Evolutionary conservation across 345 rosid genomes (phyloP).

Genomic region (Erucastrum elatum): DNA sequence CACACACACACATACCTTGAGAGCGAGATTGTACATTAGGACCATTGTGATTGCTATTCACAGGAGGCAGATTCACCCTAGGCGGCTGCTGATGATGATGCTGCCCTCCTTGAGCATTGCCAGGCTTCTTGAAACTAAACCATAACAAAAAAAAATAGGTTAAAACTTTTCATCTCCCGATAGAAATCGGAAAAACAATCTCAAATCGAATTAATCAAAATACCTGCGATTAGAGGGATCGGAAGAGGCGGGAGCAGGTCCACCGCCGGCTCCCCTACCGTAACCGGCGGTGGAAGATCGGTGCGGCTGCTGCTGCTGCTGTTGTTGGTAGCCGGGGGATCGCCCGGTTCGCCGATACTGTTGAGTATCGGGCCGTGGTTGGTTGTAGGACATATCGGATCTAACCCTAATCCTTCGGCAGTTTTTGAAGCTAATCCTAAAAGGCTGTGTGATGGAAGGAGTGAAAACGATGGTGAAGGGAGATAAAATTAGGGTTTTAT

Average conservation of each 20-base stretch:
- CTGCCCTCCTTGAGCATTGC: constrained; percentile 74
- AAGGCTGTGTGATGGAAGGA: constrained; percentile 25
- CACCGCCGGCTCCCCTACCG: constrained; percentile 62
- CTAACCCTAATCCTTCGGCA: constrained; percentile 36
- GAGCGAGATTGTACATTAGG: constrained; percentile 50
- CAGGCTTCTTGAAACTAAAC: constrained; percentile 66
- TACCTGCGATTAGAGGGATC: constrained; percentile 69
- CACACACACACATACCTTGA: constrained; percentile 50
- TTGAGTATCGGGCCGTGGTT: constrained; percentile 76
- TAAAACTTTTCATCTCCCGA: constrained; percentile 1
- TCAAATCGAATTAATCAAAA: not conserved
- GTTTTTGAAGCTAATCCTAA: constrained; percentile 31
- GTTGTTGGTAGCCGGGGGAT: constrained; percentile 54
- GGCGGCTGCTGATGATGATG: constrained; percentile 38
- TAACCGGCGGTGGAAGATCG: constrained; percentile 47
- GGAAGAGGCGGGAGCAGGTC: constrained; percentile 59
- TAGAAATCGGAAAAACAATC: not conserved
- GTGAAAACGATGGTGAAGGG: constrained; percentile 38
- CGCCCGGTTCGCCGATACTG: constrained; percentile 73
- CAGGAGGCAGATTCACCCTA: constrained; percentile 52
- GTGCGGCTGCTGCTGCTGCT: constrained; percentile 32
- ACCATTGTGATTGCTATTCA: constrained; percentile 56
- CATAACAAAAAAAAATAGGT: not conserved
- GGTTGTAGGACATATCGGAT: constrained; percentile 95
- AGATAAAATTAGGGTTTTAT: constrained; percentile 73